Conservation (phyloP, 805 yeast genomes). For the Hanseniaspora pseudoguilliermondii region DNA sequence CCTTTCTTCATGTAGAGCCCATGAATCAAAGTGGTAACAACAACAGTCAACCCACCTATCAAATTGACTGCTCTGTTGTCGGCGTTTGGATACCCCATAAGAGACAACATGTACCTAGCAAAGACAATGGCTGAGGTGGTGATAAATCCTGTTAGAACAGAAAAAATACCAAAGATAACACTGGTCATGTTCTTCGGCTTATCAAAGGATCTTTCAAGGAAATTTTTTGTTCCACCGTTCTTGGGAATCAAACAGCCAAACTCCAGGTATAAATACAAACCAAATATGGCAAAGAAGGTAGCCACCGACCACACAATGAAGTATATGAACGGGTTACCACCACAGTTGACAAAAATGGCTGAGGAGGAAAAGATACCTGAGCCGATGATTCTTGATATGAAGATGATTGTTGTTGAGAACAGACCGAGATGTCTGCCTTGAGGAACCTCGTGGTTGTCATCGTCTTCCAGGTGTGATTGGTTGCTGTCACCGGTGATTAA, state of each 20-base stretch:
- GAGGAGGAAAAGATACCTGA: slow-evolving; percentile 71
- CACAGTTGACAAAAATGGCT: slow-evolving; percentile 51
- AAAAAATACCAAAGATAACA: slow-evolving; percentile 37
- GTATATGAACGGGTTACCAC: slow-evolving; percentile 52
- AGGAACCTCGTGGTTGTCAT: slow-evolving; percentile 30
- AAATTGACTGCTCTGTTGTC: slow-evolving; percentile 30
- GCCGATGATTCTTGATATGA: slow-evolving; percentile 59
- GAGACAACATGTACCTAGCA: slow-evolving; percentile 44
- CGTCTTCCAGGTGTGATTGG: slow-evolving; percentile 11
- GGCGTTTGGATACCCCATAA: slow-evolving; percentile 28
- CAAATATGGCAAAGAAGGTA: slow-evolving; percentile 51
- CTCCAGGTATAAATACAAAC: slow-evolving; percentile 54
- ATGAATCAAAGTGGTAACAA: slow-evolving; percentile 34
- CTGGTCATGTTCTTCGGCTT: slow-evolving; percentile 45
- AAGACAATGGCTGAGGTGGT: slow-evolving; percentile 46
- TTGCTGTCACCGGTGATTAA: slow-evolving; percentile 3
- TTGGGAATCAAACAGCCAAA: slow-evolving; percentile 59
- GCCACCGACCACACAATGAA: slow-evolving; percentile 52
- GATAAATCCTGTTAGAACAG: slow-evolving; percentile 43
- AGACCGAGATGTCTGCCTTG: slow-evolving; percentile 67
- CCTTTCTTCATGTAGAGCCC: slow-evolving; percentile 51
- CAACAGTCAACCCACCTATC: slow-evolving; percentile 32
- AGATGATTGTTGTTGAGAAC: slow-evolving; percentile 50
- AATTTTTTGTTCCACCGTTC: slow-evolving; percentile 66
- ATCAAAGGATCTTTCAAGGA: slow-evolving; percentile 53